A percentile compares a stretch with the other conserved stretches of the same genome.
Evolutionary conservation across 768 basidiomycete genomes (phyloP).

Genomic region (Boletus fagicola): DNA sequence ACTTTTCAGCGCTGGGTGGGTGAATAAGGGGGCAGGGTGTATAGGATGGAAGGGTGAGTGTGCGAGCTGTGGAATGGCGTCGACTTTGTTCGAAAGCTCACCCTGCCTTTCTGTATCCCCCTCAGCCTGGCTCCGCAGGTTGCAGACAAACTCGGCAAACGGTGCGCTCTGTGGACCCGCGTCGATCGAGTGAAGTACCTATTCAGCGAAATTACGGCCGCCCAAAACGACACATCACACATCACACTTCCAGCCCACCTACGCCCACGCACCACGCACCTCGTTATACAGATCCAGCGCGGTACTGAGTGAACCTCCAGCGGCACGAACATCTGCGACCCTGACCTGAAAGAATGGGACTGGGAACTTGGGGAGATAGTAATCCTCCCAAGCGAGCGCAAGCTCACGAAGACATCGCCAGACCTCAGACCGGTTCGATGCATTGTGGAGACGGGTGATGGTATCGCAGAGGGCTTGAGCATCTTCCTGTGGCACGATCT

Average conservation of each 20-base stretch:
- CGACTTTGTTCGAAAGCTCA: constrained; percentile 10
- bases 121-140: constrained; percentile 24
- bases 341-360: constrained; percentile 33
- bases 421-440: constrained; percentile 15
- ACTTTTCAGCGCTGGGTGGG: constrained; percentile 15
- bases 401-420: constrained; percentile 28
- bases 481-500: constrained; percentile 23
- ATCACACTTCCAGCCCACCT: background rate
- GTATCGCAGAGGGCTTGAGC: constrained; percentile 20
- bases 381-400: constrained; percentile 32
- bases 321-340: constrained; percentile 33
- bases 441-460: constrained; percentile 14
- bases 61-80: background rate
- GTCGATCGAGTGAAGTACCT: constrained; percentile 28
- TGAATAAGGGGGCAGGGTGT: background rate
- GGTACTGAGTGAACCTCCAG: constrained; percentile 31
- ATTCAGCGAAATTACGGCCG: background rate
- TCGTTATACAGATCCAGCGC: constrained; percentile 32
- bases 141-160: constrained; percentile 28
- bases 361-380: constrained; percentile 32
- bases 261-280: constrained; percentile 12
- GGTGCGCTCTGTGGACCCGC: constrained; percentile 12
- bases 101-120: constrained; percentile 28
- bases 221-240: background rate
- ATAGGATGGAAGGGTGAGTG: background rate